A percentile compares a stretch with the other conserved stretches of the same genome.
These are phyloP conservation scores for Anastatica hierochuntica DNA, from an alignment of 345 rosid genomes.

Conservation along the genomic window DNA sequence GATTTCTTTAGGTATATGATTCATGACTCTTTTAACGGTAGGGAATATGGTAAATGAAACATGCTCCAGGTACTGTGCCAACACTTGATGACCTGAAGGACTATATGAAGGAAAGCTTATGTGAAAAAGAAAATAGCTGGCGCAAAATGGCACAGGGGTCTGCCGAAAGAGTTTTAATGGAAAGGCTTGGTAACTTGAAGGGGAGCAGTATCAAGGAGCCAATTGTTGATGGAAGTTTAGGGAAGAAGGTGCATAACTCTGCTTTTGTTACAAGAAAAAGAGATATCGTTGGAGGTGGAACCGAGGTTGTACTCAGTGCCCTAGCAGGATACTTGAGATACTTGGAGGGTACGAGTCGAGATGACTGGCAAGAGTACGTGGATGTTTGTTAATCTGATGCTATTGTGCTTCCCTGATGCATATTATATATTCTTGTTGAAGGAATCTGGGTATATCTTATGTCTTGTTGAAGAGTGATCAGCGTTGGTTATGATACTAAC, in stretches of 20 bases:
- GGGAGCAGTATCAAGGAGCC: constrained; percentile 11
- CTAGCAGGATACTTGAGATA: constrained; percentile 78
- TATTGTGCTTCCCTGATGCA: not conserved
- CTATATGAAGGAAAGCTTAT: constrained; percentile 33
- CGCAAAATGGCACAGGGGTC: constrained; percentile 37
- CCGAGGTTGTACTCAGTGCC: constrained; percentile 45
- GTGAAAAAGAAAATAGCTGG: constrained; percentile 39
- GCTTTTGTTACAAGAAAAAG: constrained; percentile 47
- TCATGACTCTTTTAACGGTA: constrained; percentile 16
- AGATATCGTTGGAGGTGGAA: constrained; percentile 67
- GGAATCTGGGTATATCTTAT: not conserved
- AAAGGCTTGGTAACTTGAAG: constrained; percentile 24
- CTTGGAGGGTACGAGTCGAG: constrained; percentile 77
- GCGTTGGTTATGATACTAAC: not conserved
- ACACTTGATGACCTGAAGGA: constrained; percentile 51
- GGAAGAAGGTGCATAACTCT: constrained; percentile 39
- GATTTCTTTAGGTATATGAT: constrained; percentile 9
- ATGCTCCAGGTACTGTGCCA: constrained; percentile 65
- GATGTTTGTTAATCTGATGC: not conserved
- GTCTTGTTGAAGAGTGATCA: constrained; percentile 10
- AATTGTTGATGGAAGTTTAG: constrained; percentile 9
- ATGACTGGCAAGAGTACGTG: constrained; percentile 90
- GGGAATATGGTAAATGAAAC: constrained; percentile 26
- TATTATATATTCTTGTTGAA: not conserved
- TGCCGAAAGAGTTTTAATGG: constrained; percentile 39